phyloP scores from a whole-genome alignment of 495 filamentous ascomycete genomes.

The Barbatosphaeria neglecta region DNA sequence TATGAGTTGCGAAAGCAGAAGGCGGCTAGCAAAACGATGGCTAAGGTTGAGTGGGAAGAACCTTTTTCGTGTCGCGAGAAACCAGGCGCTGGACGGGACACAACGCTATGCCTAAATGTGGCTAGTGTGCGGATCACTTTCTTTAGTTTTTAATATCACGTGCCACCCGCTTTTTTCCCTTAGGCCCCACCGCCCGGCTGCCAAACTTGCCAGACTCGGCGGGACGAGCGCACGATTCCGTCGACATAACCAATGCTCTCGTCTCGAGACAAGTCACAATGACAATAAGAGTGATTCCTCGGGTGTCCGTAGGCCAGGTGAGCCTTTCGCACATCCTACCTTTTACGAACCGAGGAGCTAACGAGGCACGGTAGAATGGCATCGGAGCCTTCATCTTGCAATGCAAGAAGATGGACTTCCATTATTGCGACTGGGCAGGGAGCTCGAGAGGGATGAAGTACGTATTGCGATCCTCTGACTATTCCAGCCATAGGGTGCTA shows the following conservation, averaged over 20 bases:
- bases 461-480: too few relatives aligned
- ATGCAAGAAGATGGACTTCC: conserved; percentile 89
- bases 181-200: too few relatives aligned
- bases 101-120: too few relatives aligned
- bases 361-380: conserved; percentile 60
- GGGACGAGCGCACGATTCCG: not conserved
- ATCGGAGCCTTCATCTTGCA: conserved; percentile 93
- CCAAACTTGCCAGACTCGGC: not conserved
- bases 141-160: too few relatives aligned
- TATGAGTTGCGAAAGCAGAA: too few relatives aligned
- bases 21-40: too few relatives aligned
- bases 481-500: not conserved
- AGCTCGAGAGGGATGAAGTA: conserved; percentile 93
- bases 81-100: too few relatives aligned
- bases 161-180: not conserved
- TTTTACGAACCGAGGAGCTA: not conserved
- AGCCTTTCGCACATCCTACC: not conserved
- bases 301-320: conserved; percentile 53
- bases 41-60: too few relatives aligned
- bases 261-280: conserved; percentile 36
- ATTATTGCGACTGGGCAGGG: conserved; percentile 92
- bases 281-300: conserved; percentile 51
- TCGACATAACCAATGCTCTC: not conserved
- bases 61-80: too few relatives aligned
- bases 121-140: not conserved